phyloP scores from a whole-genome alignment of 306 rosid species.

The Lupinus albus region DNA sequence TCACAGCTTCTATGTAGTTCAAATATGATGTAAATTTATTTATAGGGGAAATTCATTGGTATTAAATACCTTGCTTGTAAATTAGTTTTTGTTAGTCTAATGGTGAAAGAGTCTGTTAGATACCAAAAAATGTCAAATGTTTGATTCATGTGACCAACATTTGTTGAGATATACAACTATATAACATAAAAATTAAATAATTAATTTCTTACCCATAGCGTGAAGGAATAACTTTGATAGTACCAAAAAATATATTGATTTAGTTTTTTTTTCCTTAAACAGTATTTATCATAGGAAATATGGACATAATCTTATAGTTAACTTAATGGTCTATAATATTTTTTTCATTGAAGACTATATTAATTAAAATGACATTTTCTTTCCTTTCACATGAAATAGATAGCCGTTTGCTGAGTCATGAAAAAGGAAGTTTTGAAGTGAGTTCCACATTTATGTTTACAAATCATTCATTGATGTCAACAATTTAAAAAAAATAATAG shows the following conservation, averaged over 20 bases:
- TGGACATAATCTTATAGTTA: background rate
- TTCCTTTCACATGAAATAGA: background rate
- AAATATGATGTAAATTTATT: background rate
- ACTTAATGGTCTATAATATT: background rate
- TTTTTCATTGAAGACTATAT: background rate
- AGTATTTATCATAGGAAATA: background rate
- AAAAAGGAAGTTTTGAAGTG: background rate
- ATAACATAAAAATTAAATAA: too few species aligned
- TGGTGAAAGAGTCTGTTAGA: too few species aligned
- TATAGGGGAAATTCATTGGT: conserved; percentile 18
- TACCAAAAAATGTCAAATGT: too few species aligned
- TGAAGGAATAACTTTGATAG: too few species aligned
- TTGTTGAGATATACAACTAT: too few species aligned
- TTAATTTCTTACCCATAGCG: too few species aligned
- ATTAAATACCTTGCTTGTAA: background rate
- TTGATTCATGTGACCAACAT: too few species aligned
- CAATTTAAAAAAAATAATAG: too few species aligned
- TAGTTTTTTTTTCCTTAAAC: too few species aligned
- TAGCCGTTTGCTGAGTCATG: background rate
- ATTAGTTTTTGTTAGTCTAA: background rate
- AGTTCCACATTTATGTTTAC: background rate
- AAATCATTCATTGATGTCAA: background rate
- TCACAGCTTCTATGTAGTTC: conserved; percentile 43
- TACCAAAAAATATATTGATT: too few species aligned
- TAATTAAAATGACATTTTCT: background rate